Evolutionary conservation across 192 early-diverging fungal species (phyloP).

Genomic region (Entomortierella beljakovae): DNA sequence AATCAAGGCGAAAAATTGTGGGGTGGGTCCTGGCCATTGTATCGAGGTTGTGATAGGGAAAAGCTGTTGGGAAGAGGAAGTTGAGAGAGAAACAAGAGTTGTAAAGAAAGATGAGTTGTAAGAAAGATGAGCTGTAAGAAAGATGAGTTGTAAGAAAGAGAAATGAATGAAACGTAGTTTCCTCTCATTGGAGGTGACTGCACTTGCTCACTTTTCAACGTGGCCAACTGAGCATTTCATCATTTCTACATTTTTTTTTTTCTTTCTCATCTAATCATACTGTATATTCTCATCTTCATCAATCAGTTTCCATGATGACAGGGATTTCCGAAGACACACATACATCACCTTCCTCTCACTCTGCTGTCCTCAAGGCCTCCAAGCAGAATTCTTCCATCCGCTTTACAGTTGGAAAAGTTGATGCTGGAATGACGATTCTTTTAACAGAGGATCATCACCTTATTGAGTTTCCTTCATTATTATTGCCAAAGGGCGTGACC

Average conservation of each 20-base stretch:
- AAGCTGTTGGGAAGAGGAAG: background rate
- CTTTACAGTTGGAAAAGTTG: constrained; percentile 94
- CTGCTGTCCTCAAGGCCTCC: constrained; percentile 1
- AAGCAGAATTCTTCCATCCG: constrained; percentile 63
- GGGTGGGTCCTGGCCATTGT: constrained; percentile 28
- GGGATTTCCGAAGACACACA: constrained; percentile 22
- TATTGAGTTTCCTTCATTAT: constrained; percentile 97
- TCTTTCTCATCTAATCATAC: no score
- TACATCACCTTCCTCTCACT: constrained; percentile 2
- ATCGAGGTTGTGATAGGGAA: background rate
- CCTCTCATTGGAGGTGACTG: background rate
- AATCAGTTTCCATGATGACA: constrained; percentile 53
- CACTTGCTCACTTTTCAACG: background rate
- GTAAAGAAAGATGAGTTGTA: no score
- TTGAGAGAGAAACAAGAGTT: background rate
- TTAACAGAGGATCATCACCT: constrained; percentile 98
- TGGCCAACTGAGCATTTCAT: background rate
- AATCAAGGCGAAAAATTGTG: constrained; percentile 70
- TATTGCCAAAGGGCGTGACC: constrained; percentile 92
- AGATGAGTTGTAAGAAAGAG: background rate
- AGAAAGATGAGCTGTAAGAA: no score
- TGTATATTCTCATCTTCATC: constrained; percentile 15
- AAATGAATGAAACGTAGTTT: background rate
- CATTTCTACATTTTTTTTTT: background rate
- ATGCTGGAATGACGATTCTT: constrained; percentile 95